Base-by-base conservation (phyloP, 805 yeast genomes). In the Blastobotrys attinorum region DNA sequence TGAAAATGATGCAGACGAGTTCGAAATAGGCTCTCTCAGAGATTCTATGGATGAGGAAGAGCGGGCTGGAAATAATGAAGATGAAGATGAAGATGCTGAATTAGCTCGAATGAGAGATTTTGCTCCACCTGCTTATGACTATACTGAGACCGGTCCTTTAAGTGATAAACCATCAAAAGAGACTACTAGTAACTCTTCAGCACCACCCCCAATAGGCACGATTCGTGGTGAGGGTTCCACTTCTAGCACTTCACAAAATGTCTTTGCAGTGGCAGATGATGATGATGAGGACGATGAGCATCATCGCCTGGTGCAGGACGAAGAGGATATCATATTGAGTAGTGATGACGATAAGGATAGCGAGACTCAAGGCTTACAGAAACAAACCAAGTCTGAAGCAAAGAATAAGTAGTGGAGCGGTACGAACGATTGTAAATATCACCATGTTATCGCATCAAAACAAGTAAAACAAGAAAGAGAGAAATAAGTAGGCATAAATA, bases 1-100 rank as follows among this genome's bases (percentile, higher is more conserved):
- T 6, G 92, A 81, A 47, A 49, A 72, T 46, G 80, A 75, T 31
- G 83, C 75, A 10, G 88, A 77, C 35, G 83, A 78, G 57, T 77
- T 77, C 54, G 83, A 78, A 54, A 65, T 77, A 40, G 82, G 77
- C 48, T 79, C 77, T 46, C 54, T 77, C 34, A 55, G 68, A 18
- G 69, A 63, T 37, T 59, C 64, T 16, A 63, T 61, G 40, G 68
- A 63, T 23, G 74, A 67, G 20, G 71, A 61, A 31, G 69, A 58
- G 18, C 16, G 52, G 27, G 46, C 57, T 5, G 46, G 55, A 36
- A 54, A 43, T 40, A 3, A 51, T 54, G 10, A 57, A 5, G 60
- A 48, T 23, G 59, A 53, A 4, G 60, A 56, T 15, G 49, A 47
- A 7, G 47, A 47, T 20, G 51, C 36, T 15, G 20, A 6, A 22